Percentiles rank a stretch among this genome's conserved stretches.
phyloP scores from a whole-genome alignment of 257 asterid species.

The Scutellaria baicalensis region DNA sequence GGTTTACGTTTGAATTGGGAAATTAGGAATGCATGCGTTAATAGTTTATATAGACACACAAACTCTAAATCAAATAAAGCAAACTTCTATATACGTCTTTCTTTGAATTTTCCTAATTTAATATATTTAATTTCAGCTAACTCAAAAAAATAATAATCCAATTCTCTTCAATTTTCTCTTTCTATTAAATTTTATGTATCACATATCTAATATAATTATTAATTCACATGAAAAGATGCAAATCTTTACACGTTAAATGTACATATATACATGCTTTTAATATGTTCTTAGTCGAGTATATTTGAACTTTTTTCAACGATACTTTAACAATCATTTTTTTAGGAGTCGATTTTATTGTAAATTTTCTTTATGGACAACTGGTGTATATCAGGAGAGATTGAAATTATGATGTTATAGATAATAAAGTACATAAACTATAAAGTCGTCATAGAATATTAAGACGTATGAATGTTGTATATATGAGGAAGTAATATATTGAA shows the following conservation, averaged over 20 bases:
- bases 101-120: not conserved
- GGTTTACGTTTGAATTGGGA: not conserved
- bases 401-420: not conserved
- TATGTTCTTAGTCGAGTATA: no score
- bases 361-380: not conserved
- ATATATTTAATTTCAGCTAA: no score
- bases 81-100: not conserved
- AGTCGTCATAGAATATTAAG: not conserved
- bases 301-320: not conserved
- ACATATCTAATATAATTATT: no score
- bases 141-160: no score
- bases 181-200: no score
- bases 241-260: no score
- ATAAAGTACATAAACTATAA: no score
- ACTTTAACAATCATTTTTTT: not conserved
- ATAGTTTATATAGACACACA: not conserved
- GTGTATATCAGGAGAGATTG: no score
- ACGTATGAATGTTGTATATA: not conserved
- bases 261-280: no score
- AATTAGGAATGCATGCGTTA: not conserved
- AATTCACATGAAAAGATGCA: no score
- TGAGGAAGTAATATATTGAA: not conserved
- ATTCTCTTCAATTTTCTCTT: no score
- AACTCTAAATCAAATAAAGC: not conserved
- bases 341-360: no score